Percentiles rank a stretch among this genome's conserved stretches.
These are phyloP conservation scores for Rhizomucor pusillus DNA, from an alignment of 371 early-diverging fungal genomes.

Conservation along the genomic window DNA sequence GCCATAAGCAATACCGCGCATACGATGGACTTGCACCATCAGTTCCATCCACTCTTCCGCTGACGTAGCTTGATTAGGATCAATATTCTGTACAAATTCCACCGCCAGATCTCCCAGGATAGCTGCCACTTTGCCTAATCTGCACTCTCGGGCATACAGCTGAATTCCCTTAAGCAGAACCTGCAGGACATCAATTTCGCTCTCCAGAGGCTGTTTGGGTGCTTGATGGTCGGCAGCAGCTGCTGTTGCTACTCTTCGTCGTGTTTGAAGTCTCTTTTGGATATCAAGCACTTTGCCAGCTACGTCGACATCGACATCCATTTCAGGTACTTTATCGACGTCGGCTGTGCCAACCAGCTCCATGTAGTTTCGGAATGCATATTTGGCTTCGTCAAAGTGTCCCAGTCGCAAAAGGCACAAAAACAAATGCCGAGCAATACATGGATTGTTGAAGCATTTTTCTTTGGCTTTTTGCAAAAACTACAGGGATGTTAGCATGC, in stretches of 20 bases:
- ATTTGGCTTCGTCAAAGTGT: conserved; percentile 74
- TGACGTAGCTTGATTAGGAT: neutral
- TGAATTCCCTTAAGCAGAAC: conserved; percentile 44
- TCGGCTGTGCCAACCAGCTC: conserved; percentile 45
- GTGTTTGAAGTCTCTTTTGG: conserved; percentile 5
- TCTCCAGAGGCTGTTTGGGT: neutral
- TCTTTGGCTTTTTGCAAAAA: conserved; percentile 63
- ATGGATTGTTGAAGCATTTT: conserved; percentile 73
- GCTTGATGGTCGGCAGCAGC: no score
- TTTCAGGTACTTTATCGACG: conserved; percentile 29
- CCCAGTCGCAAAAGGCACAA: conserved; percentile 58
- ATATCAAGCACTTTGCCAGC: conserved; percentile 56
- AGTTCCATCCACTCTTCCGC: neutral
- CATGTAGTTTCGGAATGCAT: conserved; percentile 65
- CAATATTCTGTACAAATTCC: conserved; percentile 3
- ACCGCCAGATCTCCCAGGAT: conserved; percentile 40
- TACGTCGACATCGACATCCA: conserved; percentile 22
- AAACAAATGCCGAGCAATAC: conserved; percentile 65
- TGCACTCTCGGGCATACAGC: conserved; percentile 44
- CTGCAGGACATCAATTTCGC: conserved; percentile 25
- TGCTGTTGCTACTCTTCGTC: no score
- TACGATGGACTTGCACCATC: conserved; percentile 40
- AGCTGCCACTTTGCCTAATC: conserved; percentile 35
- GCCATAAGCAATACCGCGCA: conserved; percentile 61
- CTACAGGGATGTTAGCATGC: no score